phyloP scores from a whole-genome alignment of 140 eudicot genomes.

The Flaveria floridana region DNA sequence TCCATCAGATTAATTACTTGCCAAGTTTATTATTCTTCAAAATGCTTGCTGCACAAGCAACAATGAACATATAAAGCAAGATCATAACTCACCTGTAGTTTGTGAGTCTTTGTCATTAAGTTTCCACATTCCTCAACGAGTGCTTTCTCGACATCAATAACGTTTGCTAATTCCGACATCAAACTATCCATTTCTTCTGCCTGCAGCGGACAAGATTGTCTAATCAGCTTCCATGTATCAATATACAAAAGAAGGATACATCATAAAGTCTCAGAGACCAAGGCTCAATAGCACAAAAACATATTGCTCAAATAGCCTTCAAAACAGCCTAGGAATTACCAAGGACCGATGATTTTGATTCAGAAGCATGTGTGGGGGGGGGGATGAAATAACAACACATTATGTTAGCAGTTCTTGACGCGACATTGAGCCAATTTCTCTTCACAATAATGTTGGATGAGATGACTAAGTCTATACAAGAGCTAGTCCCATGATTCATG shows the following conservation, averaged over 20 bases:
- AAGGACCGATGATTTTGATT: background rate
- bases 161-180: slow-evolving; percentile 56
- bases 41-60: slow-evolving; percentile 12
- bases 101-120: slow-evolving; percentile 44
- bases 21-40: slow-evolving; percentile 1
- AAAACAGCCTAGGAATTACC: slow-evolving; percentile 1
- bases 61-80: background rate
- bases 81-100: slow-evolving; percentile 48
- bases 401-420: no score
- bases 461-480: no score
- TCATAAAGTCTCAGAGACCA: background rate
- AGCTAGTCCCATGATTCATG: no score
- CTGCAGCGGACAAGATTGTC: slow-evolving; percentile 44
- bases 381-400: background rate
- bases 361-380: background rate
- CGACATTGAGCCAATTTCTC: no score
- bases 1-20: background rate
- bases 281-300: background rate
- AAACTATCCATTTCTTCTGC: slow-evolving; percentile 64
- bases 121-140: slow-evolving; percentile 64
- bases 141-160: slow-evolving; percentile 49
- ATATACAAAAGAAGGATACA: background rate
- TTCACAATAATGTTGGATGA: no score
- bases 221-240: background rate
- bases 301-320: background rate